A percentile compares a stretch with the other conserved stretches of the same genome.
Evolutionary conservation across 208 protist genomes (phyloP).

Genomic region (Phytomonas francai): DNA sequence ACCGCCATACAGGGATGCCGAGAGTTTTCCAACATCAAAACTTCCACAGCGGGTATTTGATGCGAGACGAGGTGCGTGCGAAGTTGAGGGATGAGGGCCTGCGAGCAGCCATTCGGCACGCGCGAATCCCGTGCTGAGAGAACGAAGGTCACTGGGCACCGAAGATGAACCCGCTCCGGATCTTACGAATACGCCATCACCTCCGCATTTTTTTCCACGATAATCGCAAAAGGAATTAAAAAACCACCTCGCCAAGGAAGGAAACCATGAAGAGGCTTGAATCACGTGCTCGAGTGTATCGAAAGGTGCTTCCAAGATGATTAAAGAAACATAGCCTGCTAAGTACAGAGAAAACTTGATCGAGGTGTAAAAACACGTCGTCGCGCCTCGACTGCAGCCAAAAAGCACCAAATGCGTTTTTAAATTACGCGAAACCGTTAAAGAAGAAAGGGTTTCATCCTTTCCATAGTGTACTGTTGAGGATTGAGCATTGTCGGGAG

Average conservation of each 20-base stretch:
- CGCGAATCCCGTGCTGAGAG: constrained; percentile 53
- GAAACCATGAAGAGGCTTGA: constrained; percentile 39
- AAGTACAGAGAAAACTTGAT: constrained; percentile 62
- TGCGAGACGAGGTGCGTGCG: constrained; percentile 50
- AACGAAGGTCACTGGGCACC: constrained; percentile 81
- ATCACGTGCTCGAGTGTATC: constrained; percentile 76
- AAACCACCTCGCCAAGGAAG: constrained; percentile 57
- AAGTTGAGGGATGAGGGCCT: constrained; percentile 55
- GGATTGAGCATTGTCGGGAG: background rate
- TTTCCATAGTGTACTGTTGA: background rate
- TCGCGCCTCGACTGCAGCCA: constrained; percentile 75
- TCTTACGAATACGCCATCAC: constrained; percentile 55
- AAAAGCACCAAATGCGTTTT: constrained; percentile 66
- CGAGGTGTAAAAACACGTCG: constrained; percentile 68
- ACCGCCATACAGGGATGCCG: constrained; percentile 72
- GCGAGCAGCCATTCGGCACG: constrained; percentile 65
- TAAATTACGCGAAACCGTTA: background rate
- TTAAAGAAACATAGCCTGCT: constrained; percentile 69
- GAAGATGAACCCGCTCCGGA: constrained; percentile 34
- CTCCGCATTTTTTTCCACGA: constrained; percentile 25
- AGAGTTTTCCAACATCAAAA: constrained; percentile 67
- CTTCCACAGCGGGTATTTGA: constrained; percentile 66
- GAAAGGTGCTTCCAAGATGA: constrained; percentile 79
- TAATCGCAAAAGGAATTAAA: constrained; percentile 69
- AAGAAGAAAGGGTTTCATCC: background rate